A percentile compares a stretch with the other conserved stretches of the same genome.
These are phyloP conservation scores for Colletotrichum echinochloae DNA, from an alignment of 2,329 filamentous ascomycete genomes.

Conservation along the genomic window DNA sequence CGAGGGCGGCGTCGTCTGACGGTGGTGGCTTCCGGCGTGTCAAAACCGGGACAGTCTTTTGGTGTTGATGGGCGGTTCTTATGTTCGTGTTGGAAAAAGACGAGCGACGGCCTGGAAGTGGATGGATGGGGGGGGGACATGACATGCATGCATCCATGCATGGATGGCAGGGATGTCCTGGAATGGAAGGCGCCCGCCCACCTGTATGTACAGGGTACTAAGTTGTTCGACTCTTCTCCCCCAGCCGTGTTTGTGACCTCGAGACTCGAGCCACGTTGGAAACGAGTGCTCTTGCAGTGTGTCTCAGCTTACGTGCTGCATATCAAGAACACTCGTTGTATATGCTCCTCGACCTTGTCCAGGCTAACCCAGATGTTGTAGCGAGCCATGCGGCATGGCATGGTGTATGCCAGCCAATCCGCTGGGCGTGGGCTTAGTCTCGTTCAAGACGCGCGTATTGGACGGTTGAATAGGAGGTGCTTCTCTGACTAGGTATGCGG, in stretches of 20 bases:
- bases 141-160: not conserved
- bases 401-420: too few species aligned
- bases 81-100: constrained; percentile 9
- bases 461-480: not conserved
- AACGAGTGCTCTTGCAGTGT: not conserved
- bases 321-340: not conserved
- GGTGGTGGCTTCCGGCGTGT: not conserved
- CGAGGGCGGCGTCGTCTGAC: constrained; percentile 6
- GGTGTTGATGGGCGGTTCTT: not conserved
- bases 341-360: not conserved
- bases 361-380: not conserved
- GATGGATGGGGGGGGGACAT: not conserved
- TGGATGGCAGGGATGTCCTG: constrained; percentile 18
- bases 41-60: not conserved
- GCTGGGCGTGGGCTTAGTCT: not conserved
- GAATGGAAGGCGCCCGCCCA: not conserved
- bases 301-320: not conserved
- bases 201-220: too few species aligned
- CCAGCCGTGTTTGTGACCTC: constrained; percentile 8
- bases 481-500: too few species aligned
- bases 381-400: not conserved
- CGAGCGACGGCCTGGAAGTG: not conserved
- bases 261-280: not conserved
- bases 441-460: too few species aligned
- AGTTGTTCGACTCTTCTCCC: not conserved